Evolutionary conservation across 1,139 yeast genomes (phyloP), one percentile per base, ranked within the genome.

Genomic region (Candida sp.): DNA sequence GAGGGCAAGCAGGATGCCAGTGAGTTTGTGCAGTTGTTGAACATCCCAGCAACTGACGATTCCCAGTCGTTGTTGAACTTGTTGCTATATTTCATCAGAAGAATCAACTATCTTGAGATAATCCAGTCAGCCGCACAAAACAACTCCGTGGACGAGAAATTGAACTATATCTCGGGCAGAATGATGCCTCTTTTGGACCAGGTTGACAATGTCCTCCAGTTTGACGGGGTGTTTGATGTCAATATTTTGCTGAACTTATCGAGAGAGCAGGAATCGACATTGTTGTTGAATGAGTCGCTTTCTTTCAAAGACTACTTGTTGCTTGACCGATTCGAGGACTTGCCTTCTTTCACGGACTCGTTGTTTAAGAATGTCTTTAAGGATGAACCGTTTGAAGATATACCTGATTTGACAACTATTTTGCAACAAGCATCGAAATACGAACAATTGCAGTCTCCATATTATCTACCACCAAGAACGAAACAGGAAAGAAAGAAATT

Each of bases 401-500:
- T 65, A 8, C 74, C 75, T 1, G 49, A 63, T 51, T 61, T 76
- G 26, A 56, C 63, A 9, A 65, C 59, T 11, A 56, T 75, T 17
- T 61, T 76, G 35, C 63, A 64, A 12, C 67, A 67, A 42, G 69
- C 78, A 4, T 50, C 62, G 5, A 54, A 59, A n/a, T 69, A 69
- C 54, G 69, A 65, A 48, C 65, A 67, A 47, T 58, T 55, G 37
- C 65, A 66, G 47, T 64, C 69, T 31, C 72, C 73, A 2, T 69
- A 66, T 54, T 75, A 69, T 52, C 60, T 77, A 45, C 77, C 79
- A 3, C 70, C 77, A 4, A 51, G 72, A 55, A 58, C 65, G 26
- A 50, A 53, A 45, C 45, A 48, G 5, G 59, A 56, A n/a, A 34
- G 27, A 37, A 48, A 42, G 25, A 50, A 48, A 44, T 40, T 34